Evolutionary conservation across 805 yeast genomes (phyloP).

Genomic region (Candida tibetensis): DNA sequence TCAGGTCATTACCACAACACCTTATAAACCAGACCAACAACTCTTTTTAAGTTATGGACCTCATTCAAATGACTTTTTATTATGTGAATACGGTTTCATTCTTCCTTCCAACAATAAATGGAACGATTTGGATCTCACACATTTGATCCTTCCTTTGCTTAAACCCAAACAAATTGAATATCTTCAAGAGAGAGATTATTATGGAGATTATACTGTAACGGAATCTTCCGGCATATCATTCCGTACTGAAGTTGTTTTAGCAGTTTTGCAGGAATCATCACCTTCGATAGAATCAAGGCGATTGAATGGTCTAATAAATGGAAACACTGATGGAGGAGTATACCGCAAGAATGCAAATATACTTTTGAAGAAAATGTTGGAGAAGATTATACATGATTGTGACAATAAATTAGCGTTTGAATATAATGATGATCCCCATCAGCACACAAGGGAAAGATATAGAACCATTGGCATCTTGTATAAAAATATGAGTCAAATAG

Average conservation of each 20-base stretch:
- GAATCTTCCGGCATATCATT: constrained; percentile 55
- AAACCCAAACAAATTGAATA: constrained; percentile 39
- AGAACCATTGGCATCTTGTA: constrained; percentile 23
- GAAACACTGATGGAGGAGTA: constrained; percentile 45
- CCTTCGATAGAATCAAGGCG: constrained; percentile 29
- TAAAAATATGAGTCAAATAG: constrained; percentile 24
- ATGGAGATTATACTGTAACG: constrained; percentile 70
- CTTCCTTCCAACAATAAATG: constrained; percentile 51
- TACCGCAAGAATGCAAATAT: constrained; percentile 23
- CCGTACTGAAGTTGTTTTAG: constrained; percentile 73
- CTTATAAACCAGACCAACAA: constrained; percentile 48
- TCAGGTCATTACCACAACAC: constrained; percentile 39
- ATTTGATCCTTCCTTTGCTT: constrained; percentile 35
- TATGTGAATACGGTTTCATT: constrained; percentile 86
- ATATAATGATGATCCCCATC: constrained; percentile 15
- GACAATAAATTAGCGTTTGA: constrained; percentile 17
- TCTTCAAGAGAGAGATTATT: constrained; percentile 54
- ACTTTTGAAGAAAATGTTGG: constrained; percentile 32
- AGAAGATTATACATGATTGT: constrained; percentile 23
- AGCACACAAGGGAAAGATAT: constrained; percentile 14
- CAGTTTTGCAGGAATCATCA: constrained; percentile 43
- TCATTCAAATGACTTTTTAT: constrained; percentile 76
- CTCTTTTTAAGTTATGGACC: constrained; percentile 80
- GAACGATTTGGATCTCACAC: constrained; percentile 68
- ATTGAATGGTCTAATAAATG: constrained; percentile 42